A percentile compares a stretch with the other conserved stretches of the same genome.
Evolutionary conservation across 2,329 filamentous ascomycete species (phyloP).

Genomic region (Exophiala alcalophila): DNA sequence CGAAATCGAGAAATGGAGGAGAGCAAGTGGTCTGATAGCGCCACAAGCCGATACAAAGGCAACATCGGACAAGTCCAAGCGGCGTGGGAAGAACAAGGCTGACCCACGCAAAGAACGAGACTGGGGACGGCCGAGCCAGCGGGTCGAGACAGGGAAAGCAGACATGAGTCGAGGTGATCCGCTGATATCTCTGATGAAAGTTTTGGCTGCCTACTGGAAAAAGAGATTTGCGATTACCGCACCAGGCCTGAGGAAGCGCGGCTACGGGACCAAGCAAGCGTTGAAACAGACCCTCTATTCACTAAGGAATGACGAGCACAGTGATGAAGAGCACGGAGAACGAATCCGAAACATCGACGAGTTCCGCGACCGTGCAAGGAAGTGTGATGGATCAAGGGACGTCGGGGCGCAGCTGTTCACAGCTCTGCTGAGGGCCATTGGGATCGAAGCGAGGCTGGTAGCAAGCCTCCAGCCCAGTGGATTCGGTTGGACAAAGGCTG

Average conservation of each 20-base stretch:
- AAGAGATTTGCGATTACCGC: conserved; percentile 73
- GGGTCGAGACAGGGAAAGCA: conserved; percentile 65
- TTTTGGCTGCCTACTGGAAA: conserved; percentile 82
- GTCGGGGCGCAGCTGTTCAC: conserved; percentile 88
- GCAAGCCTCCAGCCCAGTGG: conserved; percentile 81
- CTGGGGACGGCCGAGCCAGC: conserved; percentile 68
- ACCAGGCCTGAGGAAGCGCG: conserved; percentile 81
- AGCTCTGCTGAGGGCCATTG: conserved; percentile 73
- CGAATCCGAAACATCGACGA: conserved; percentile 63
- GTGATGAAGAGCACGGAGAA: conserved; percentile 71
- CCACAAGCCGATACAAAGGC: conserved; percentile 40
- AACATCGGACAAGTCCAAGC: conserved; percentile 37
- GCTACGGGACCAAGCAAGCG: conserved; percentile 76
- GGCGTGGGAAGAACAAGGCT: conserved; percentile 40
- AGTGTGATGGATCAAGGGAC: conserved; percentile 78
- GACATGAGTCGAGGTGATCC: conserved; percentile 84
- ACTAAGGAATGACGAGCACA: conserved; percentile 61
- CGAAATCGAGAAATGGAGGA: conserved; percentile 71
- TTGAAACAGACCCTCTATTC: conserved; percentile 71
- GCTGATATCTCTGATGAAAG: conserved; percentile 69
- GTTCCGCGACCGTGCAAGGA: conserved; percentile 66
- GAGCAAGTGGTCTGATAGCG: conserved; percentile 60
- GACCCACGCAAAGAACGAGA: conserved; percentile 53
- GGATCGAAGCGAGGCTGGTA: conserved; percentile 78
- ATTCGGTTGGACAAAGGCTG: conserved; percentile 84